These are phyloP conservation scores for Fusarium succisae DNA, from an alignment of 2,329 filamentous ascomycete genomes.

Conservation along the genomic window DNA sequence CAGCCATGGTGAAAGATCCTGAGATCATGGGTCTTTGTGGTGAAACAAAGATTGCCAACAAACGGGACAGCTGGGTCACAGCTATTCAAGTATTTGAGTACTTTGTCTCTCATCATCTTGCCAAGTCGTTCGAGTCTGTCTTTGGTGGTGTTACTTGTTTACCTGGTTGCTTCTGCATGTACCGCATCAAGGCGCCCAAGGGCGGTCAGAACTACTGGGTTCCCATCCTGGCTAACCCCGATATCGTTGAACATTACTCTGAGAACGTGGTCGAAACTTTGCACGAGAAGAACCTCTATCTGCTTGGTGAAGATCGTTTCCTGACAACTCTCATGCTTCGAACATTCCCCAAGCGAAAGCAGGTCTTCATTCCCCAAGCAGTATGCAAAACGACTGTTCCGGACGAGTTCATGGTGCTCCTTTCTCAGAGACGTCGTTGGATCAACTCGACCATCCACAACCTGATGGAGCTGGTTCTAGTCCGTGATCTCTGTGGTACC, in stretches of 20 bases:
- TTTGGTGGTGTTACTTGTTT: conserved; percentile 99
- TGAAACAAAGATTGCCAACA: conserved; percentile 99
- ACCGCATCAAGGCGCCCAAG: conserved; percentile 98
- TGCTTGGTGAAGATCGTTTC: conserved; percentile 94
- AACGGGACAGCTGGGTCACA: conserved; percentile 91
- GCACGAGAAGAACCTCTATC: conserved; percentile 94
- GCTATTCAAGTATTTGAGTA: conserved; percentile 99
- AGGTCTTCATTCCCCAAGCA: conserved; percentile 97
- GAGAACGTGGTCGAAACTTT: conserved; percentile 98
- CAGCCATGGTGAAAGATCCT: conserved; percentile 98
- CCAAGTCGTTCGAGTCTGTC: conserved; percentile 97
- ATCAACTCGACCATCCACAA: conserved; percentile 99
- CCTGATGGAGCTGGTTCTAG: conserved; percentile 94
- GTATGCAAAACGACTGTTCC: conserved; percentile 99
- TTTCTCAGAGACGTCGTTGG: conserved; percentile 96
- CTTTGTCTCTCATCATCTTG: conserved; percentile 97
- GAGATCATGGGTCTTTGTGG: conserved; percentile 99
- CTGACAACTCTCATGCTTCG: conserved; percentile 97
- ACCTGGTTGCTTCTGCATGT: conserved; percentile 99
- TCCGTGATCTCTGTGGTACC: conserved; percentile 94
- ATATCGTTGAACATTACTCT: conserved; percentile 98
- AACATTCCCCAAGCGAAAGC: conserved; percentile 98
- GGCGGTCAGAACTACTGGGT: conserved; percentile 99
- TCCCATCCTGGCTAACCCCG: conserved; percentile 96
- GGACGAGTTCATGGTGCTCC: conserved; percentile 87